These are phyloP conservation scores for Ramaria rubella DNA, from an alignment of 768 basidiomycete genomes.

Conservation along the genomic window DNA sequence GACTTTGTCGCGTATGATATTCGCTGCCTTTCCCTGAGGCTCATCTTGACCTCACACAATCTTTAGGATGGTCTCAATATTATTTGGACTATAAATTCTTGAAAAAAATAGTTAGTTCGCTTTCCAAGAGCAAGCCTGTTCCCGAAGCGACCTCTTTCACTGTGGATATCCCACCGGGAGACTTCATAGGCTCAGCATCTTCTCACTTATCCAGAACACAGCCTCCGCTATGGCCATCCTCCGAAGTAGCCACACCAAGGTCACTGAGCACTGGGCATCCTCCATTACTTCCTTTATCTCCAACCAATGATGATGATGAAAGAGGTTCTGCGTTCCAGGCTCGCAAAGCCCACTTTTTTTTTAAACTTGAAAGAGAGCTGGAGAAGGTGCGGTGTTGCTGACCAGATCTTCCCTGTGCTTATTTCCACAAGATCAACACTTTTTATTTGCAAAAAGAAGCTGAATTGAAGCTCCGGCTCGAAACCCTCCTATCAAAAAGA, in stretches of 20 bases:
- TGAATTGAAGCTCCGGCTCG: constrained; percentile 84
- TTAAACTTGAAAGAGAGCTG: constrained; percentile 93
- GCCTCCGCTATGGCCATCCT: constrained; percentile 20
- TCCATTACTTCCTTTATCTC: constrained; percentile 48
- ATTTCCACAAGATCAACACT: constrained; percentile 74
- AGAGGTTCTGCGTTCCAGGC: constrained; percentile 84
- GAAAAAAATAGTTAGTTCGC: constrained; percentile 97
- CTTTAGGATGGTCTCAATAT: constrained; percentile 78
- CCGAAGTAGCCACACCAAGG: constrained; percentile 10
- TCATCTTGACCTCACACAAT: background rate
- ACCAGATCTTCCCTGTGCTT: background rate
- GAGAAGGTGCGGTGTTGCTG: constrained; percentile 64
- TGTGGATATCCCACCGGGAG: constrained; percentile 68
- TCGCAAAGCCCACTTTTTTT: constrained; percentile 97
- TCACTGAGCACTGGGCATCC: constrained; percentile 5
- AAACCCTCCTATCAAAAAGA: constrained; percentile 90
- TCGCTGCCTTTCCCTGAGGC: background rate
- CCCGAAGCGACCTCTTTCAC: constrained; percentile 86
- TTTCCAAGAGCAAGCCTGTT: constrained; percentile 82
- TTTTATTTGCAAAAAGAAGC: constrained; percentile 98
- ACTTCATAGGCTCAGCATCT: constrained; percentile 34
- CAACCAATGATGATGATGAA: constrained; percentile 64
- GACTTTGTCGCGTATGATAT: background rate
- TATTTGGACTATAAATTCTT: constrained; percentile 98
- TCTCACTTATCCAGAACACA: constrained; percentile 27